These are phyloP conservation scores for Suillus subluteus DNA, from an alignment of 768 basidiomycete genomes.

Conservation along the genomic window DNA sequence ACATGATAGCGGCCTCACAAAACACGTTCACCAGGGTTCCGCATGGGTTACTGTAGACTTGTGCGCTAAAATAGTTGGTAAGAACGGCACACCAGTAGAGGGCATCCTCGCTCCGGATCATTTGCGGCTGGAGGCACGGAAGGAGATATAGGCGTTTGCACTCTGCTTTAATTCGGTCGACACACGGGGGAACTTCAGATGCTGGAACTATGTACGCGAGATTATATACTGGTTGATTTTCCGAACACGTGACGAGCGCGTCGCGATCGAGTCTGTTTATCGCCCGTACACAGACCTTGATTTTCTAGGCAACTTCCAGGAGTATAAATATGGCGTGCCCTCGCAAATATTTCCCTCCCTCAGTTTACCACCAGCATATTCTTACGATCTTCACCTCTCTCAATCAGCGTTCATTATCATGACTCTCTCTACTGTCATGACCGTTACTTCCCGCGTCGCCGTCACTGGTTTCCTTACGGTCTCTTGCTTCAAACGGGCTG, in stretches of 20 bases:
- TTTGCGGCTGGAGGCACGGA: background rate
- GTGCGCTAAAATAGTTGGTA: background rate
- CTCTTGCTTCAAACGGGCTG: background rate
- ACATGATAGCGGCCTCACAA: background rate
- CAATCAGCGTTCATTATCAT: background rate
- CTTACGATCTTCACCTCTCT: background rate
- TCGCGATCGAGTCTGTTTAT: background rate
- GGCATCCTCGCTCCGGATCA: background rate
- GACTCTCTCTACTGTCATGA: background rate
- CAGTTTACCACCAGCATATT: background rate
- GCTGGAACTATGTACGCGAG: no score
- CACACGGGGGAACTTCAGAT: background rate
- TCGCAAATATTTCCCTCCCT: background rate
- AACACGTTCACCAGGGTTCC: background rate
- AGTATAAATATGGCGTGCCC: background rate
- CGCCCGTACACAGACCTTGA: no score
- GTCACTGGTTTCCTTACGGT: background rate
- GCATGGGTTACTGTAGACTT: background rate
- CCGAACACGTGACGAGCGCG: background rate
- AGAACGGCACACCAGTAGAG: background rate
- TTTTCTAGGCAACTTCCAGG: background rate
- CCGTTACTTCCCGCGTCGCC: background rate
- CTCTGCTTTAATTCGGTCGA: background rate
- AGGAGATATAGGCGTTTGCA: background rate
- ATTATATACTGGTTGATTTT: conserved; percentile 1